These are phyloP conservation scores for Candida frijolesensis DNA, from an alignment of 1,139 yeast genomes.

Conservation along the genomic window DNA sequence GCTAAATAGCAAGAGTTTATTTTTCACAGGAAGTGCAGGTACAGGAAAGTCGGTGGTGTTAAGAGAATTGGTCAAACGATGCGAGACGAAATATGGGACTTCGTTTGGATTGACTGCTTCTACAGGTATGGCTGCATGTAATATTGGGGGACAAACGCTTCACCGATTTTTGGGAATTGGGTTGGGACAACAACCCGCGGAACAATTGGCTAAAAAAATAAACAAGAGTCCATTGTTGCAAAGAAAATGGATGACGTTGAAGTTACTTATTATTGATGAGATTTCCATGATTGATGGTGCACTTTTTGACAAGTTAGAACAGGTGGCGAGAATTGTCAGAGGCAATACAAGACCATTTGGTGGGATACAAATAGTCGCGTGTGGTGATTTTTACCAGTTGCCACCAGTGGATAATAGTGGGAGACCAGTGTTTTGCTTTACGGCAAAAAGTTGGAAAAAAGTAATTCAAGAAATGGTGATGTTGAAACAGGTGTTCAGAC, in stretches of 20 bases:
- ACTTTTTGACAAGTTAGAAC: slow-evolving; percentile 65
- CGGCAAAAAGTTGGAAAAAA: slow-evolving; percentile 56
- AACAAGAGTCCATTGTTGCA: slow-evolving; percentile 43
- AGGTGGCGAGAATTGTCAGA: slow-evolving; percentile 56
- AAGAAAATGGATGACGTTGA: slow-evolving; percentile 61
- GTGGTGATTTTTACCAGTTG: slow-evolving; percentile 85
- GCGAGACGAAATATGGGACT: slow-evolving; percentile 35
- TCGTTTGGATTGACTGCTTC: slow-evolving; percentile 83
- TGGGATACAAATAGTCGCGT: slow-evolving; percentile 74
- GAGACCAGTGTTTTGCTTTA: slow-evolving; percentile 54
- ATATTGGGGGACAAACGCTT: slow-evolving; percentile 81
- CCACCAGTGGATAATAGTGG: slow-evolving; percentile 69
- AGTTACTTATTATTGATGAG: slow-evolving; percentile 76
- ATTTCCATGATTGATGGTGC: slow-evolving; percentile 79
- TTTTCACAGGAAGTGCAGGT: slow-evolving; percentile 83
- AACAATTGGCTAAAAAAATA: slow-evolving; percentile 46
- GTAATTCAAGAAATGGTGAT: slow-evolving; percentile 58
- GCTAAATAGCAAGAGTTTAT: slow-evolving; percentile 54
- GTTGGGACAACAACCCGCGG: slow-evolving; percentile 56
- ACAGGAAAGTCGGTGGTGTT: slow-evolving; percentile 83
- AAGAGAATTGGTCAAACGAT: slow-evolving; percentile 53
- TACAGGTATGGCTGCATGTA: slow-evolving; percentile 89
- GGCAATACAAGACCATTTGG: slow-evolving; percentile 63
- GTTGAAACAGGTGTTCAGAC: slow-evolving; percentile 69
- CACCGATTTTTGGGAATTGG: slow-evolving; percentile 83